Conservation (phyloP, 1,139 yeast species). For the Magnusiomyces paraingens region DNA sequence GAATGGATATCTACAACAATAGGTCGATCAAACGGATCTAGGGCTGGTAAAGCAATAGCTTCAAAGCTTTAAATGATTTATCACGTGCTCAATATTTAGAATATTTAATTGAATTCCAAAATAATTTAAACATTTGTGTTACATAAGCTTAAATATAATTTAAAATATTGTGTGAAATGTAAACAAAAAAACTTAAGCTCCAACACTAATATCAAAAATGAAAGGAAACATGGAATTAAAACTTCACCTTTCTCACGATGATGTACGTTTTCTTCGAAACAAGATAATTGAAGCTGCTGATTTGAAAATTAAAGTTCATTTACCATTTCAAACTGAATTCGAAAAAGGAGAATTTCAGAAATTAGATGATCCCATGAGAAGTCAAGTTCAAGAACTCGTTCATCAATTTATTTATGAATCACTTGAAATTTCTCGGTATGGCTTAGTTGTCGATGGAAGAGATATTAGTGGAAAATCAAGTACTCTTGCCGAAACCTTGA, state of each 20-base stretch:
- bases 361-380: conserved; percentile 42
- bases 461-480: conserved; percentile 19
- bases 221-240: conserved; percentile 21
- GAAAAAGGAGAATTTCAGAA: conserved; percentile 25
- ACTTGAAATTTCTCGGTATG: conserved; percentile 47
- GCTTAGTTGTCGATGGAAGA: conserved; percentile 43
- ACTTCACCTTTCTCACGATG: conserved; percentile 46
- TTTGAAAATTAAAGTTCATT: conserved; percentile 42
- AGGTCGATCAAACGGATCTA: conserved; percentile 27
- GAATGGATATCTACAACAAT: conserved; percentile 29
- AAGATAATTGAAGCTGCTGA: conserved; percentile 39
- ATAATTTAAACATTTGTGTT: too few species aligned
- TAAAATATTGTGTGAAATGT: too few species aligned
- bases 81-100: too few species aligned
- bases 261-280: conserved; percentile 43
- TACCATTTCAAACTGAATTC: conserved; percentile 32
- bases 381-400: conserved; percentile 40
- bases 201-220: too few species aligned
- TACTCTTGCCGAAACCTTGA: not conserved
- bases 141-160: too few species aligned
- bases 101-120: too few species aligned
- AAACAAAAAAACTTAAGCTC: too few species aligned
- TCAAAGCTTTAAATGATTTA: conserved; percentile 10
- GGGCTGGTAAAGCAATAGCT: conserved; percentile 30
- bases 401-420: conserved; percentile 41